phyloP scores from a whole-genome alignment of 345 rosid genomes.

The Carallia brachiata region DNA sequence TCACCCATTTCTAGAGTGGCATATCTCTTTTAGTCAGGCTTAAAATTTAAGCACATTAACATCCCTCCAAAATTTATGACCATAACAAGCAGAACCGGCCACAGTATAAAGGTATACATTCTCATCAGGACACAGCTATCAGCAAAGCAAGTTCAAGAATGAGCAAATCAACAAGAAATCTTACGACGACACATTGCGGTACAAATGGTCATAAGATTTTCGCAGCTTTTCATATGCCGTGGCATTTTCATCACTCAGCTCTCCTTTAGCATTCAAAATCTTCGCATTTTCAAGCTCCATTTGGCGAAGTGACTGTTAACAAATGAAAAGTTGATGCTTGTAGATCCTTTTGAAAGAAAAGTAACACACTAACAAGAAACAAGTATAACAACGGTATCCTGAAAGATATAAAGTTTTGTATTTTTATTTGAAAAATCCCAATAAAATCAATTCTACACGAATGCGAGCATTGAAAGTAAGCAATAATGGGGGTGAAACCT shows the following conservation, averaged over 20 bases:
- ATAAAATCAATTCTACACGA: background rate
- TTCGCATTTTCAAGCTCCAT: conserved; percentile 97
- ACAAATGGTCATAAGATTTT: conserved; percentile 88
- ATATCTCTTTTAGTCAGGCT: background rate
- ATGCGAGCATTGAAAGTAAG: background rate
- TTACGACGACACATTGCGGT: conserved; percentile 90
- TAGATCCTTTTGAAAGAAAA: conserved; percentile 1
- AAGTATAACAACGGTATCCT: too few relatives aligned
- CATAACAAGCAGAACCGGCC: background rate
- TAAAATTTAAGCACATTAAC: background rate
- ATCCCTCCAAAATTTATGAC: background rate
- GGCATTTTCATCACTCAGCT: conserved; percentile 87
- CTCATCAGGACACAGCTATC: background rate
- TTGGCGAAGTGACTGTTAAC: conserved; percentile 73
- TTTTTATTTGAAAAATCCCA: background rate
- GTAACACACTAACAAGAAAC: background rate
- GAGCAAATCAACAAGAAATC: conserved; percentile 28
- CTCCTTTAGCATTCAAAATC: conserved; percentile 92
- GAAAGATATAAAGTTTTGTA: background rate
- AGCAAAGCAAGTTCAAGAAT: background rate
- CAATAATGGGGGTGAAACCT: conserved; percentile 27
- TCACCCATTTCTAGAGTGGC: background rate
- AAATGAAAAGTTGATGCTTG: conserved; percentile 17
- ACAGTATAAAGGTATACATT: background rate
- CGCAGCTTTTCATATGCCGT: conserved; percentile 90